A percentile compares a stretch with the other conserved stretches of the same genome.
Conservation (phyloP, 805 yeast species). For the Cephaloascus fragrans region DNA sequence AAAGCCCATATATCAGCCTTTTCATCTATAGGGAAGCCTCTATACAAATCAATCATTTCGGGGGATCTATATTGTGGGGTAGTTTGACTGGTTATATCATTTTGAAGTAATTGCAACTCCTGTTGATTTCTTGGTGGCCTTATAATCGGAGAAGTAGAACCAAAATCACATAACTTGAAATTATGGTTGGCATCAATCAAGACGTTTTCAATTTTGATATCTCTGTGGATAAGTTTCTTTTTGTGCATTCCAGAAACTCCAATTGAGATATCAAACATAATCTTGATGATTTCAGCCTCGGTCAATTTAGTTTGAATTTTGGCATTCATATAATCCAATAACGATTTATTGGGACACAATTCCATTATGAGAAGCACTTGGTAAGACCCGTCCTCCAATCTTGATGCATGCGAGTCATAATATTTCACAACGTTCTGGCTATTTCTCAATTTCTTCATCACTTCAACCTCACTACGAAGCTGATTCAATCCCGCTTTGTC, state of each 20-base stretch:
- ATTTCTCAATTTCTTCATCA: slow-evolving; percentile 55
- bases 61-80: slow-evolving; percentile 83
- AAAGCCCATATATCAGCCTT: slow-evolving; percentile 83
- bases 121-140: slow-evolving; percentile 54
- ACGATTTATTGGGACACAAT: slow-evolving; percentile 63
- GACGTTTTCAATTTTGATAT: slow-evolving; percentile 77
- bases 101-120: slow-evolving; percentile 49
- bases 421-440: slow-evolving; percentile 56
- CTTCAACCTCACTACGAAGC: slow-evolving; percentile 68
- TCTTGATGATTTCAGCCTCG: slow-evolving; percentile 58
- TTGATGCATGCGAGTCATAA: slow-evolving; percentile 69
- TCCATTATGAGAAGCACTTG: slow-evolving; percentile 80
- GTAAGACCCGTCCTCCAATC: slow-evolving; percentile 40
- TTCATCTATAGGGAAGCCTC: slow-evolving; percentile 66
- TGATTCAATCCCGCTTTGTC: slow-evolving; percentile 59
- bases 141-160: slow-evolving; percentile 60
- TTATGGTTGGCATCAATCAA: slow-evolving; percentile 47
- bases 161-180: slow-evolving; percentile 74
- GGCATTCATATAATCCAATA: slow-evolving; percentile 74
- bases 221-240: slow-evolving; percentile 52
- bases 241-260: slow-evolving; percentile 73
- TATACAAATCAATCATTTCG: slow-evolving; percentile 69
- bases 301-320: slow-evolving; percentile 55
- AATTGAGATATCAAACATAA: slow-evolving; percentile 59
- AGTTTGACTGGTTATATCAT: slow-evolving; percentile 68